These are phyloP conservation scores for Clitoria ternatea DNA, from an alignment of 306 rosid genomes.

Conservation along the genomic window DNA sequence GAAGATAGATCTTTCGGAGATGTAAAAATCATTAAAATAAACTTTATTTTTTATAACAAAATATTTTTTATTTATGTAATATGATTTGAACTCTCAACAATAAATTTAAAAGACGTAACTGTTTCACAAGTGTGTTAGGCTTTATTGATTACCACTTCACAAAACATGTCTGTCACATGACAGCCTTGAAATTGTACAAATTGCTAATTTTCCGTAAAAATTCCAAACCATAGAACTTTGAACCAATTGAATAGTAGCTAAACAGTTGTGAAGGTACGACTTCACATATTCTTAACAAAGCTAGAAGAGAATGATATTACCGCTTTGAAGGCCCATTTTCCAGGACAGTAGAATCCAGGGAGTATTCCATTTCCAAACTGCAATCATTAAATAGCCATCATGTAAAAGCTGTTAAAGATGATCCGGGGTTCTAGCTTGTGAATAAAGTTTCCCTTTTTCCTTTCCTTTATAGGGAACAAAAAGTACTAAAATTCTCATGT, in stretches of 20 bases:
- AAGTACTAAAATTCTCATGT: background rate
- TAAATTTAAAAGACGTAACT: too few relatives aligned
- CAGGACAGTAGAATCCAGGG: constrained; percentile 40
- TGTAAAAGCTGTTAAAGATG: background rate
- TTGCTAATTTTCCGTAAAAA: background rate
- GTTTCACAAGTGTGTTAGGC: too few relatives aligned
- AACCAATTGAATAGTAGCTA: background rate
- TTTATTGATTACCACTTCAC: too few relatives aligned
- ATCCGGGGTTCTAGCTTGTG: background rate
- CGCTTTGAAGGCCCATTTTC: constrained; percentile 65
- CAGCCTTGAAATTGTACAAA: constrained; percentile 2
- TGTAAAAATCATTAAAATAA: too few relatives aligned
- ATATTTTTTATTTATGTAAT: too few relatives aligned
- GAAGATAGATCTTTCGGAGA: too few relatives aligned
- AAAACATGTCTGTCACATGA: background rate
- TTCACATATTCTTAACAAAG: background rate
- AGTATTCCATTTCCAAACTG: constrained; percentile 59
- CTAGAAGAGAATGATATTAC: constrained; percentile 31
- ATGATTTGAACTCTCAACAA: too few relatives aligned
- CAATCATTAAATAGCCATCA: constrained; percentile 19
- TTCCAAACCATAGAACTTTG: constrained; percentile 6
- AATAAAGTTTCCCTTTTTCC: background rate
- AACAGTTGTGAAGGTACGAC: background rate
- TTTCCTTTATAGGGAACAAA: background rate
- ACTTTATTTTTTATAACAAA: too few relatives aligned